A percentile compares a stretch with the other conserved stretches of the same genome.
These are phyloP conservation scores for Pseudogymnoascus sp. DNA, from an alignment of 2,329 filamentous ascomycete species.

Conservation along the genomic window DNA sequence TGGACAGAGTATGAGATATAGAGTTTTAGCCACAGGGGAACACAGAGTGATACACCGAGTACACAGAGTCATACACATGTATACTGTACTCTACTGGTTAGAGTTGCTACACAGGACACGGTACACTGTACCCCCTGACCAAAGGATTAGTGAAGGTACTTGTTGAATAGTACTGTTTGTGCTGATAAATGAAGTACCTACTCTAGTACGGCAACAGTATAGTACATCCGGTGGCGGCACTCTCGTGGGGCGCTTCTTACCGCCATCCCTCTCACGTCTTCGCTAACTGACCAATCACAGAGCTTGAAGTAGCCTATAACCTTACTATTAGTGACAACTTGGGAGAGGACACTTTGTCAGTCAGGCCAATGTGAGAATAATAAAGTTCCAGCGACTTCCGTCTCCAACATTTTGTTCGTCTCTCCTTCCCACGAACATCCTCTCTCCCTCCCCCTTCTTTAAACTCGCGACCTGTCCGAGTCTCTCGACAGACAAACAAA, in stretches of 20 bases:
- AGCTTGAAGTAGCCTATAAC: slow-evolving; percentile 5
- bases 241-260: slow-evolving; percentile 4
- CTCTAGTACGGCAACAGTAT: not conserved
- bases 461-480: not conserved
- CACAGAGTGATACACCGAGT: not conserved
- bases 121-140: not conserved
- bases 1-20: slow-evolving; percentile 7
- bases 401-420: slow-evolving; percentile 12
- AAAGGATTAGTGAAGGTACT: not conserved
- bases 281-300: slow-evolving; percentile 3
- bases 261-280: not conserved
- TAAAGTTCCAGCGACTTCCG: slow-evolving; percentile 17
- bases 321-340: slow-evolving; percentile 8
- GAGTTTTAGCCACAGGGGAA: not conserved
- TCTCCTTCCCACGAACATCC: slow-evolving; percentile 10
- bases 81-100: not conserved
- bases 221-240: slow-evolving; percentile 2
- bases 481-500: slow-evolving; percentile 4
- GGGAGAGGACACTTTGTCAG: slow-evolving; percentile 8
- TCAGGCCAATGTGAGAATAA: slow-evolving; percentile 9
- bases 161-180: not conserved
- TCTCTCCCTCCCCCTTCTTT: slow-evolving; percentile 11
- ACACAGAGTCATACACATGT: not conserved
- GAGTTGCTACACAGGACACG: not conserved
- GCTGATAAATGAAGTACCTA: not conserved